A percentile compares a stretch with the other conserved stretches of the same genome.
Evolutionary conservation across 148 eudicot genomes (phyloP).

Genomic region (Polygonum aviculare): DNA sequence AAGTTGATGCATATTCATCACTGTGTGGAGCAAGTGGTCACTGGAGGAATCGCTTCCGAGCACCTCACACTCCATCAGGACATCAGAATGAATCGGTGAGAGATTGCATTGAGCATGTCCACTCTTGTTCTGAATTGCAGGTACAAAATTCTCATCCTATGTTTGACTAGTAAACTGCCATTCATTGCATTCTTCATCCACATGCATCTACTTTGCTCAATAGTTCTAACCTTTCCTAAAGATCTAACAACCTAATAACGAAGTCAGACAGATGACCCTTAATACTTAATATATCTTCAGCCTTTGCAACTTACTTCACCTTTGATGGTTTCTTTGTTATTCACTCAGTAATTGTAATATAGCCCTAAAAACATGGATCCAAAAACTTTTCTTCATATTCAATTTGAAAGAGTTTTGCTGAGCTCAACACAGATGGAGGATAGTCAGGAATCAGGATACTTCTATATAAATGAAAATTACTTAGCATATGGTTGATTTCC

Average conservation of each 20-base stretch:
- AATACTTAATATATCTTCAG: not conserved
- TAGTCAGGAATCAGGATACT: not conserved
- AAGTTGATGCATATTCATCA: slow-evolving; percentile 14
- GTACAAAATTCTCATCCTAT: not conserved
- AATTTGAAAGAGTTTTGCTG: not conserved
- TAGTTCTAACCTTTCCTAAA: not conserved
- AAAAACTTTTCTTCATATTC: not conserved
- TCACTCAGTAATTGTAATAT: not conserved
- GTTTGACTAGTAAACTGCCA: not conserved
- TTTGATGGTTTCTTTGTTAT: not conserved
- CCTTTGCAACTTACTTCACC: not conserved
- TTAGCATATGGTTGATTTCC: not conserved
- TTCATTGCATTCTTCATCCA: not conserved
- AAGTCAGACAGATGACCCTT: not conserved
- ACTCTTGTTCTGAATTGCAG: slow-evolving; percentile 26
- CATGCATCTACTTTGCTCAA: not conserved
- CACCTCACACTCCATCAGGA: slow-evolving; percentile 19
- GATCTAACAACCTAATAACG: not conserved
- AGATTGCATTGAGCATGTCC: slow-evolving; percentile 49
- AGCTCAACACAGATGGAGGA: not conserved
- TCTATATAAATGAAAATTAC: not conserved
- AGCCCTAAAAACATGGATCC: not conserved
- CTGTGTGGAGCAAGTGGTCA: slow-evolving; percentile 12
- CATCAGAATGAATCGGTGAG: slow-evolving; percentile 45
- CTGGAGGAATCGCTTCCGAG: slow-evolving; percentile 16